A percentile compares a stretch with the other conserved stretches of the same genome.
phyloP scores from a whole-genome alignment of 345 rosid species.

The Rhizophora apiculata region DNA sequence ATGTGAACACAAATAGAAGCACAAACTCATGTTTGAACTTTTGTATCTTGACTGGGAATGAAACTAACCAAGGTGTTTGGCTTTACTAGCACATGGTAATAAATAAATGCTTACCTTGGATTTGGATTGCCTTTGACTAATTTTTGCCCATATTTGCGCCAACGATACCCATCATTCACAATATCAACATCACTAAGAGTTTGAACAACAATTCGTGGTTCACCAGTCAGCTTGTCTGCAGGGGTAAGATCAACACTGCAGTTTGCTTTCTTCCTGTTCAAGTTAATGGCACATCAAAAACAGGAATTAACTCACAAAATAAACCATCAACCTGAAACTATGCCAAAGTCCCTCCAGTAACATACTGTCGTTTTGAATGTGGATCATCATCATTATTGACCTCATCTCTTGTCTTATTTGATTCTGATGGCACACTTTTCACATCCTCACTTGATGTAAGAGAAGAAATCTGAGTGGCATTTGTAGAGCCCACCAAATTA shows the following conservation, averaged over 20 bases:
- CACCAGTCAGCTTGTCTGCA: constrained; percentile 48
- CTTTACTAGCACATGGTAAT: constrained; percentile 8
- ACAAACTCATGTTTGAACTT: no score
- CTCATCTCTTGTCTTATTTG: constrained; percentile 44
- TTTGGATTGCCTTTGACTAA: constrained; percentile 91
- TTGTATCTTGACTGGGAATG: no score
- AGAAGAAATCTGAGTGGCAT: constrained; percentile 34
- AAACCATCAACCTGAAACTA: constrained; percentile 6
- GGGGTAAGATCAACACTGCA: constrained; percentile 33
- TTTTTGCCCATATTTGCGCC: constrained; percentile 99
- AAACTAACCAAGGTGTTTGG: no score
- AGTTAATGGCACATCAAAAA: constrained; percentile 14
- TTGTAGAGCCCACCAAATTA: constrained; percentile 30
- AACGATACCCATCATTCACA: constrained; percentile 91
- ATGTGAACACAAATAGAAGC: no score
- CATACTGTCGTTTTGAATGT: constrained; percentile 63
- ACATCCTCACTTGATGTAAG: constrained; percentile 35
- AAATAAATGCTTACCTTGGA: constrained; percentile 58
- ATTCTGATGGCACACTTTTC: constrained; percentile 41
- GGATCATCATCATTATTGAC: constrained; percentile 43
- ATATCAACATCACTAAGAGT: constrained; percentile 36
- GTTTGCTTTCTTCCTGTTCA: constrained; percentile 66
- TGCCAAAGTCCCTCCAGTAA: constrained; percentile 8
- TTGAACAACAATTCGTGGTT: constrained; percentile 55
- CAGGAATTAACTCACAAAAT: constrained; percentile 12